Conservation (phyloP, 2,329 filamentous ascomycete species). For the Neonectria coccinea region DNA sequence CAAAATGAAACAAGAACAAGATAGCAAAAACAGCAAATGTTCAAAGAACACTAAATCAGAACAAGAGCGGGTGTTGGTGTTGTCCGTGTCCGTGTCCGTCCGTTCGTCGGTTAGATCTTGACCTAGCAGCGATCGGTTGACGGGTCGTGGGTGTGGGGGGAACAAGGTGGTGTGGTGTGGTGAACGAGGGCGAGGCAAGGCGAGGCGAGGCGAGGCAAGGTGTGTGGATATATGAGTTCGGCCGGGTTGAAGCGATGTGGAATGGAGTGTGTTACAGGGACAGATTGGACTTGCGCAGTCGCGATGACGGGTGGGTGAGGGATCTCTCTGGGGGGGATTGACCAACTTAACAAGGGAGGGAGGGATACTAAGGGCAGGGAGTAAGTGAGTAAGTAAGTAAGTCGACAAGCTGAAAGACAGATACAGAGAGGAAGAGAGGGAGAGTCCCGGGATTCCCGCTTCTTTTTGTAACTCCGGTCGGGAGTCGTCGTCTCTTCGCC, state of each 20-base stretch:
- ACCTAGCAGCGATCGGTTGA: neutral
- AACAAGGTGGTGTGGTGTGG: neutral
- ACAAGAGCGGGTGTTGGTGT: too few relatives aligned
- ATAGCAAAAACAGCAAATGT: neutral
- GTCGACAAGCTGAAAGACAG: too few relatives aligned
- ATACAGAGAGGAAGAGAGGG: too few relatives aligned
- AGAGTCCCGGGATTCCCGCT: conserved; percentile 7
- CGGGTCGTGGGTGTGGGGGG: neutral
- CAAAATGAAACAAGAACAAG: too few relatives aligned
- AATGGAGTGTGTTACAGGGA: too few relatives aligned
- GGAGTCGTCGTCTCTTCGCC: neutral
- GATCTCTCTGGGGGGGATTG: neutral
- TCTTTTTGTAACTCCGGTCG: conserved; percentile 11
- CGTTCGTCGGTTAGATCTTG: neutral
- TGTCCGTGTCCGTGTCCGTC: neutral
- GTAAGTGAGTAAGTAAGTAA: neutral
- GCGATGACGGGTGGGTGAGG: too few relatives aligned
- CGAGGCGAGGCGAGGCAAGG: neutral
- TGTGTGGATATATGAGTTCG: neutral
- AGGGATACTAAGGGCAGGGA: neutral
- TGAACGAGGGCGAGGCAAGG: neutral
- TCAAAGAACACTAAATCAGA: neutral
- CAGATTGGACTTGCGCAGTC: too few relatives aligned
- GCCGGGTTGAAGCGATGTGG: neutral
- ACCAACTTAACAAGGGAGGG: neutral